Conservation (phyloP, 768 basidiomycete genomes). For the Lepiota brunneoincarnata region DNA sequence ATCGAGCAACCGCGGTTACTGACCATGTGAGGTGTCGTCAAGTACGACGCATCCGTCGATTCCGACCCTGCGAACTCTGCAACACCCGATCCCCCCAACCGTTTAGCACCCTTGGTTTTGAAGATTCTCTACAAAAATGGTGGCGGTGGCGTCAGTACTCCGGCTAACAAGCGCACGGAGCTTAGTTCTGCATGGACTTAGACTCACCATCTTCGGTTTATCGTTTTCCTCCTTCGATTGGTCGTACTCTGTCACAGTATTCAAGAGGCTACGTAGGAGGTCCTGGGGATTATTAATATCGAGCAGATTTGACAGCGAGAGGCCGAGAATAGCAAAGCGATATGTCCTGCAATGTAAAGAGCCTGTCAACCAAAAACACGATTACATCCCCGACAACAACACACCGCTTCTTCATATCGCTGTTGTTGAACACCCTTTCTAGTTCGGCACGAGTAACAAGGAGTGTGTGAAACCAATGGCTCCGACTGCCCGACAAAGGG, state of each 20-base stretch:
- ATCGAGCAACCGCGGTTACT: constrained; percentile 23
- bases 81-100: constrained; percentile 43
- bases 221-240: constrained; percentile 72
- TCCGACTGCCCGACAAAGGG: constrained; percentile 44
- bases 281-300: constrained; percentile 82
- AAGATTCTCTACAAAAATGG: constrained; percentile 49
- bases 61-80: constrained; percentile 62
- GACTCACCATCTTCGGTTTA: constrained; percentile 68
- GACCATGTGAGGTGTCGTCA: constrained; percentile 74
- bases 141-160: not conserved
- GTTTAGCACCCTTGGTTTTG: constrained; percentile 54
- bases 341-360: constrained; percentile 50
- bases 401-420: constrained; percentile 77
- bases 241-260: constrained; percentile 75
- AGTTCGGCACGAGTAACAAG: constrained; percentile 73
- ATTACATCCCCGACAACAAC: constrained; percentile 5
- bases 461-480: constrained; percentile 89
- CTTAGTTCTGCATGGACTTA: not conserved
- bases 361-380: constrained; percentile 1
- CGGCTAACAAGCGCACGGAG: not conserved
- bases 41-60: constrained; percentile 62
- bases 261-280: constrained; percentile 70
- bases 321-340: constrained; percentile 81
- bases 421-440: constrained; percentile 70
- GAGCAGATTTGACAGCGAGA: constrained; percentile 80